Base-by-base conservation (phyloP, 192 early-diverging fungal species). In the Gaertneriomyces sp. region DNA sequence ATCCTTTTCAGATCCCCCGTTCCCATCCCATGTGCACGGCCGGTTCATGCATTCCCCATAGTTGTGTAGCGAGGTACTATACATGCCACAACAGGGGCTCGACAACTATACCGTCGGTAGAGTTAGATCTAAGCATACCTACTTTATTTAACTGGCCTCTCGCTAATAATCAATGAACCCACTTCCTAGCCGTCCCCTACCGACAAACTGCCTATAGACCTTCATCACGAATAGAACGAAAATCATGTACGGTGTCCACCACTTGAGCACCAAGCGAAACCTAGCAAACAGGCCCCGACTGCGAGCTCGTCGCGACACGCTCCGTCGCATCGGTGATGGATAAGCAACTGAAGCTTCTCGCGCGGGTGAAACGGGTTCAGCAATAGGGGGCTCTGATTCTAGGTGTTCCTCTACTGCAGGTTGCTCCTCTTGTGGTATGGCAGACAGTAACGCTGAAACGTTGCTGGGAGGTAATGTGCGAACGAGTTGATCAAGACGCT, bases 181-280 rank as follows among this genome's bases (percentile, higher is more conserved):
- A 17, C 47, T 17, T 12, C 54, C 20, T 19, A 60, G 14, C 58
- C 12, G 43, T 25, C 44, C 45, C 46, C 41, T 17, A 58, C 9
- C 17, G 11, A 11, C 20, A n/a, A n/a, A 11, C 49, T 33, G 45
- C 42, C 45, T 33, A 38, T 62, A 61, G 4, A 54, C 44, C 46
- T 70, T 70, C 55, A 59, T 14, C 9, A 63, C 14, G 17, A 70
- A 42, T 4, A 51, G 54, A 5, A 70, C 16, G 39, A 49, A 39
- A 50, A 70, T 45, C 20, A 70, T 40, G 45, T 45, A 70, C 42
- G 69, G 60, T 33, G 55, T 61, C 61, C 52, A 63, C 69, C 60
- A 70, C 6, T 63, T 53, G 19, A 70, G 42, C 8, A 63, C 12
- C 10, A 45, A 16, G 16, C 65, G 55, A 5, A 67, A 14, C 33